These are phyloP conservation scores for Clavariopsis aquatica DNA, from an alignment of 495 filamentous ascomycete species.

Conservation along the genomic window DNA sequence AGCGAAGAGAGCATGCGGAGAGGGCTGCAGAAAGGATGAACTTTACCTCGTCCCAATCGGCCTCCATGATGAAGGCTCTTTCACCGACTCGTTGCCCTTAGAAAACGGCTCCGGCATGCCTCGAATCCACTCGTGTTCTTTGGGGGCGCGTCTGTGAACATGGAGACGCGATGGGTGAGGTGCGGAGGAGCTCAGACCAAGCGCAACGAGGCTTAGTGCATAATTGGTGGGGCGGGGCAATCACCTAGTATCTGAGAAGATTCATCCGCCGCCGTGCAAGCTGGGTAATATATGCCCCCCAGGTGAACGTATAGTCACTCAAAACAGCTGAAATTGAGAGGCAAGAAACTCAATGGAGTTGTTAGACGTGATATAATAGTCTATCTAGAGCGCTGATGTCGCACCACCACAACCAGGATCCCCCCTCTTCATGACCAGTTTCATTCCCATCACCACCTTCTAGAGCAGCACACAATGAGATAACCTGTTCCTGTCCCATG, in stretches of 20 bases:
- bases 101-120: slow-evolving; percentile 7
- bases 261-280: background rate
- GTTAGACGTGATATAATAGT: too few species aligned
- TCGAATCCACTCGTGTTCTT: background rate
- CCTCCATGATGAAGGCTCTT: slow-evolving; percentile 42
- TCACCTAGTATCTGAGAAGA: background rate
- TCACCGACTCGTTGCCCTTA: slow-evolving; percentile 21
- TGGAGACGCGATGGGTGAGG: background rate
- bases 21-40: background rate
- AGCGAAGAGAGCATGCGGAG: too few species aligned
- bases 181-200: slow-evolving; percentile 4
- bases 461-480: too few species aligned
- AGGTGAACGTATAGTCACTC: too few species aligned
- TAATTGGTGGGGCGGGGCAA: slow-evolving; percentile 20
- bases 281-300: too few species aligned
- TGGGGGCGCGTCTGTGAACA: background rate
- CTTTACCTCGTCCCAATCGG: slow-evolving; percentile 61
- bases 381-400: too few species aligned
- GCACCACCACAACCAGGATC: too few species aligned
- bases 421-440: too few species aligned
- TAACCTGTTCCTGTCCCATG: background rate
- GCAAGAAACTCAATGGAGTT: too few species aligned
- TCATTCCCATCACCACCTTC: too few species aligned
- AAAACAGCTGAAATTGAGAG: too few species aligned
- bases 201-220: background rate